Percentiles rank a stretch among this genome's conserved stretches.
These are phyloP conservation scores for Poa pratensis DNA, from an alignment of 176 grass and related monocot species.

Conservation along the genomic window DNA sequence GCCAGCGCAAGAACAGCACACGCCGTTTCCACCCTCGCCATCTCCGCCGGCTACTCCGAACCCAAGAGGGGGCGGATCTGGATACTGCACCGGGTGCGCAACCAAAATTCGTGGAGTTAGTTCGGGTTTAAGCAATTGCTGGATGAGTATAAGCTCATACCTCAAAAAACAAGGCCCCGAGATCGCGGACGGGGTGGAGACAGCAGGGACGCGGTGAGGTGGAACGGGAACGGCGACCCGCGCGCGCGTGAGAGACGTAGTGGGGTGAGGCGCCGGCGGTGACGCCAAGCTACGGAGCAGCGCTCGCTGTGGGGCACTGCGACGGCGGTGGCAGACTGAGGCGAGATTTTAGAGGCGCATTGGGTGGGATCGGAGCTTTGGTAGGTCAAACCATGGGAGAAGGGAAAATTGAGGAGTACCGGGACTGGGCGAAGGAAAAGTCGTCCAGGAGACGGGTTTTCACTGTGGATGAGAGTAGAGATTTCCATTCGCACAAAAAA, in stretches of 20 bases:
- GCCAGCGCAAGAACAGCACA: slow-evolving; percentile 42
- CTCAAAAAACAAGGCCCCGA: background rate
- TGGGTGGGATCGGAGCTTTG: slow-evolving; percentile 18
- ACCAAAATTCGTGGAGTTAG: slow-evolving; percentile 16
- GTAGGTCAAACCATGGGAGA: slow-evolving; percentile 9
- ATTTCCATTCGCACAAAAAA: no score
- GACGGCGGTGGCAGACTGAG: background rate
- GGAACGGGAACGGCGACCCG: background rate
- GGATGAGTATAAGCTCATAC: slow-evolving; percentile 9
- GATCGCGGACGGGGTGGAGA: background rate
- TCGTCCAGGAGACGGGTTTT: no score
- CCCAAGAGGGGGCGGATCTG: slow-evolving; percentile 12
- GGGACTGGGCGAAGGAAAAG: no score
- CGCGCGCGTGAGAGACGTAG: background rate
- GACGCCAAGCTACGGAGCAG: background rate
- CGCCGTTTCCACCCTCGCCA: slow-evolving; percentile 12
- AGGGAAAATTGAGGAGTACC: background rate
- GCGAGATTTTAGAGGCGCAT: background rate
- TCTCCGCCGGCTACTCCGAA: slow-evolving; percentile 29
- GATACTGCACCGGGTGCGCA: background rate
- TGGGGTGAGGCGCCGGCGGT: background rate
- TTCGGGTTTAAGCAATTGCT: slow-evolving; percentile 9
- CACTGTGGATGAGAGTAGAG: no score
- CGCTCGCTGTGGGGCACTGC: background rate
- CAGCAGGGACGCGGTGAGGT: background rate